Evolutionary conservation across 257 asterid species (phyloP).

Genomic region (Nicotiana tomentosiformis): DNA sequence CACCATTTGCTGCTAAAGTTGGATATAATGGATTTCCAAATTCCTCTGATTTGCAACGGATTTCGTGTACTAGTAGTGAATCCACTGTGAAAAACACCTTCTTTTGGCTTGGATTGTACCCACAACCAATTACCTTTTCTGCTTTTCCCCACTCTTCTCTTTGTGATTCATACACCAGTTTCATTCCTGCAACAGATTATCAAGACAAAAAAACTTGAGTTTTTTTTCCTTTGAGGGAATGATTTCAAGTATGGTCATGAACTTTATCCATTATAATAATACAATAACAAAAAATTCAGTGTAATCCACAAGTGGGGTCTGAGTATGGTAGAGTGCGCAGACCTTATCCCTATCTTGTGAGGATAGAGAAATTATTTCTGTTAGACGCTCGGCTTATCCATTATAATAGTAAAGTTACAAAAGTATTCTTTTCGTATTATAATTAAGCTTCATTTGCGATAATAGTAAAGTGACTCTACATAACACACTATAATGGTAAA

Average conservation of each 20-base stretch:
- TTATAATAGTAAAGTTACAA: neutral
- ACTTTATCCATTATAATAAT: neutral
- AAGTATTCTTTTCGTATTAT: neutral
- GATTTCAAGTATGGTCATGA: neutral
- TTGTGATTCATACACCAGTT: conserved; percentile 45
- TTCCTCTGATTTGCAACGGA: conserved; percentile 64
- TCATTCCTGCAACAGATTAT: conserved; percentile 39
- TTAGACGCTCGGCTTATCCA: too few species aligned
- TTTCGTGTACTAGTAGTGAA: conserved; percentile 62
- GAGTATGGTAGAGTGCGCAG: too few species aligned
- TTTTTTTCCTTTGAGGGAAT: neutral
- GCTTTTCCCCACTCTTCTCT: conserved; percentile 46
- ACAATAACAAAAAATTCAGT: too few species aligned
- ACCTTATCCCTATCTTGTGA: too few species aligned
- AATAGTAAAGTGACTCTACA: too few species aligned
- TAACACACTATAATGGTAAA: neutral
- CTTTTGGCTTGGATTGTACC: conserved; percentile 67
- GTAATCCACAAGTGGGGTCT: too few species aligned
- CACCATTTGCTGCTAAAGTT: conserved; percentile 58
- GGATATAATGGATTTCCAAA: conserved; percentile 69
- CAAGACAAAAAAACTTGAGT: neutral
- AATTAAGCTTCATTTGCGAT: too few species aligned
- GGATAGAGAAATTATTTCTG: too few species aligned
- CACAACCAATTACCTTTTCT: conserved; percentile 71
- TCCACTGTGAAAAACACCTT: conserved; percentile 74